Evolutionary conservation across 1,284 basidiomycete species (phyloP).

Genomic region (Cryptococcus wingfieldii): DNA sequence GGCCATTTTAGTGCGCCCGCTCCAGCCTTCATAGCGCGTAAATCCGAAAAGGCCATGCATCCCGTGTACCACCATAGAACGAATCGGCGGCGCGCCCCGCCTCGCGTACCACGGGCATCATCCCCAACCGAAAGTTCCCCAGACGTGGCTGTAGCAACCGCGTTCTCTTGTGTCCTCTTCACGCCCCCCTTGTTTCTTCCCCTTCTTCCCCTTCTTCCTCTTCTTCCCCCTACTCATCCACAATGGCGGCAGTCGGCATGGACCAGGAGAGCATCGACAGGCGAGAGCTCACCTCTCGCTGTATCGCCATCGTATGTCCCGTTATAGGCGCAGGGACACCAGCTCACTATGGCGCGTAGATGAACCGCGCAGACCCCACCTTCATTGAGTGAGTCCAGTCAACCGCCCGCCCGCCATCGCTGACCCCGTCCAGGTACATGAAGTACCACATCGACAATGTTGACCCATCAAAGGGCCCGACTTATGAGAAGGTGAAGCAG

Average conservation of each 20-base stretch:
- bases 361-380: conserved; percentile 92
- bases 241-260: conserved; percentile 33
- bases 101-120: background rate
- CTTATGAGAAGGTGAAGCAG: conserved; percentile 88
- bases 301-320: conserved; percentile 69
- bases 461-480: conserved; percentile 78
- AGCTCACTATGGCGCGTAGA: conserved; percentile 40
- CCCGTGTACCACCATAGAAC: no score
- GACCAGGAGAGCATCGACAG: conserved; percentile 38
- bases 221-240: conserved; percentile 6
- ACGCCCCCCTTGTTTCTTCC: background rate
- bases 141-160: background rate
- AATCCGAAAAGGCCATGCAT: no score
- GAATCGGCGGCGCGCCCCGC: no score
- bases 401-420: background rate
- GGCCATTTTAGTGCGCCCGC: no score
- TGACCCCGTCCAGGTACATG: conserved; percentile 64
- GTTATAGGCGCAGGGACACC: background rate
- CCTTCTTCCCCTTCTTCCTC: background rate
- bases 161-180: background rate
- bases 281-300: conserved; percentile 87
- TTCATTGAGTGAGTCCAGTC: conserved; percentile 57
- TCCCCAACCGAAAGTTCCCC: conserved; percentile 2
- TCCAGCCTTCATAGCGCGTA: no score
- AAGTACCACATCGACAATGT: conserved; percentile 87